Evolutionary conservation across 495 filamentous ascomycete genomes (phyloP), one percentile per base, ranked within the genome.

Genomic region (Ascodesmis nigricans): DNA sequence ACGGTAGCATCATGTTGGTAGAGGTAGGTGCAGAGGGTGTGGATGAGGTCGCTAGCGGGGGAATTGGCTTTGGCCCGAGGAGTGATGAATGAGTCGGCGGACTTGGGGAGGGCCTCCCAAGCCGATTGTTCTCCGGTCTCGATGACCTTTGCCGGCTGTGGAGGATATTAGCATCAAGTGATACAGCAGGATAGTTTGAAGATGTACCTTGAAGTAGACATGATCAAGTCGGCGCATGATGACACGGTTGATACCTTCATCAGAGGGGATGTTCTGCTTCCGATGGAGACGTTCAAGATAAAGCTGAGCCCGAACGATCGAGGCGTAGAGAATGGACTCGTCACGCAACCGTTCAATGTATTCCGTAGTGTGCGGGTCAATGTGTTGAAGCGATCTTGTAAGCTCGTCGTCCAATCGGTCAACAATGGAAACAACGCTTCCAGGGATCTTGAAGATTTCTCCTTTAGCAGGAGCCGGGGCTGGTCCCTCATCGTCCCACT

Each of bases 401-500:
- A 99, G 81, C 58, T 95, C 90, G 51, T 99, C 87, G 50, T 99
- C 87, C 11, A 99, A 66, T 44, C 90, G 66, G 64, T 99, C 87
- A 13, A 91, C 74, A 54, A 81, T 84, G 0, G 90, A 95, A 13
- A 91, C 79, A 37, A 93, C 62, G 56, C 78, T 92, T 52, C 87
- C 87, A 9, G 90, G 79, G 42, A 99, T 72, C 57, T 76, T 75
- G 49, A 71, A 61, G 37, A 69, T 71, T 57, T 91, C 71, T 39
- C 71, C 80, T 5, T 61, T 47, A 10, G 61, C 65, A 44, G 79
- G 59, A 21, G 64, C 63, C 13, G 87, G 87, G 19, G 69, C 69
- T 58, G 90, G 92, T 42, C 95, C 90, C 44, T 95, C 87, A 54
- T 99, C 90, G 47, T 99, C 87, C 87, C 87, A 95, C 52, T 99